Evolutionary conservation across 2,329 filamentous ascomycete species (phyloP).

Genomic region (Torrubiella hemipterigena): DNA sequence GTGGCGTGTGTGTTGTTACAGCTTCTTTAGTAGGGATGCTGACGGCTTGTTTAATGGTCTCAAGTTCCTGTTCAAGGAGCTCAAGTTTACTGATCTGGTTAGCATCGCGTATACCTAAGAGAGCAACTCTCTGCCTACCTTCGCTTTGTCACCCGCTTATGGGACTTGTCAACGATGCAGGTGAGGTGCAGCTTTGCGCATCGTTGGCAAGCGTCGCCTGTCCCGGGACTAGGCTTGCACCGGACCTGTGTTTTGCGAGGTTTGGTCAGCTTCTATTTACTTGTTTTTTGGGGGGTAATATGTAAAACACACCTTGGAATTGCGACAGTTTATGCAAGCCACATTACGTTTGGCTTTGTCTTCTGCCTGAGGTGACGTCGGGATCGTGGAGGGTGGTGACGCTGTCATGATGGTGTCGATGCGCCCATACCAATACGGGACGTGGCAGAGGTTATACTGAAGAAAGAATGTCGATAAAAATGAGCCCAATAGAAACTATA

Average conservation of each 20-base stretch:
- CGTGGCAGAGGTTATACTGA: background rate
- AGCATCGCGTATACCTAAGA: background rate
- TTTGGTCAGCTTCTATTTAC: too few species aligned
- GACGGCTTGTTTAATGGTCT: slow-evolving; percentile 40
- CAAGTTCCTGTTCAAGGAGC: slow-evolving; percentile 41
- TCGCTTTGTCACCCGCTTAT: slow-evolving; percentile 32
- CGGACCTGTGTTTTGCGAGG: slow-evolving; percentile 26
- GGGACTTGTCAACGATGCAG: slow-evolving; percentile 33
- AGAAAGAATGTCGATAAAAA: too few species aligned
- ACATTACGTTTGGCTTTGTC: slow-evolving; percentile 23
- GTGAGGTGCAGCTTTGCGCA: slow-evolving; percentile 29
- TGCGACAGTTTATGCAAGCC: slow-evolving; percentile 25
- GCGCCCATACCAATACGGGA: too few species aligned
- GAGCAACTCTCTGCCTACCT: slow-evolving; percentile 18
- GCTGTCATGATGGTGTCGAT: slow-evolving; percentile 18
- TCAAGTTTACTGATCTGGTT: slow-evolving; percentile 35
- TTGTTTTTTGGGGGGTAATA: too few species aligned
- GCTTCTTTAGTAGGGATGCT: slow-evolving; percentile 12
- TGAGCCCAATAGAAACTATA: too few species aligned
- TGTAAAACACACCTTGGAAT: slow-evolving; percentile 26
- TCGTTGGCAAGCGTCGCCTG: slow-evolving; percentile 29
- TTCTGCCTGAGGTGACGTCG: slow-evolving; percentile 11
- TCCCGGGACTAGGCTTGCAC: slow-evolving; percentile 25
- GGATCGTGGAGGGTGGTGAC: slow-evolving; percentile 13
- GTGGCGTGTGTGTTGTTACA: slow-evolving; percentile 14